Conservation (phyloP, 768 basidiomycete genomes). For the Leccinum aurantiacum region DNA sequence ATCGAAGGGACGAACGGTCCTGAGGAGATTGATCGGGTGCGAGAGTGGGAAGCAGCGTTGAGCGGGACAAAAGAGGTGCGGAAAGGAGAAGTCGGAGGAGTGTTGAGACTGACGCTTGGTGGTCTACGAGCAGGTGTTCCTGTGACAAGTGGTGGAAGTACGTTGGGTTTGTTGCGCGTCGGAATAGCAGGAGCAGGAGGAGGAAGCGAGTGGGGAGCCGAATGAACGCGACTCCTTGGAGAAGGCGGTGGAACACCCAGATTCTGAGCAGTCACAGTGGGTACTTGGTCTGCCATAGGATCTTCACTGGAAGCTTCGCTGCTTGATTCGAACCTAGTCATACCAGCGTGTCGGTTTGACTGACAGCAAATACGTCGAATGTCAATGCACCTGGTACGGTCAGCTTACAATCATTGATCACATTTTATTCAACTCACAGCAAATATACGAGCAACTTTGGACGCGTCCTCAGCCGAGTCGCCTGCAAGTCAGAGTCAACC, state of each 20-base stretch:
- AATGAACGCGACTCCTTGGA: conserved; percentile 28
- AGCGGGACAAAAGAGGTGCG: conserved; percentile 19
- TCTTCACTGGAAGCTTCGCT: too few species aligned
- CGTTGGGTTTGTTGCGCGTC: conserved; percentile 17
- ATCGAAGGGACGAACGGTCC: conserved; percentile 27
- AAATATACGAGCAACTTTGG: too few species aligned
- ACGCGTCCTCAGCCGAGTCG: too few species aligned
- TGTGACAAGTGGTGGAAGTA: conserved; percentile 24
- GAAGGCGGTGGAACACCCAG: conserved; percentile 16
- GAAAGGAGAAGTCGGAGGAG: conserved; percentile 35
- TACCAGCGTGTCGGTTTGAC: too few species aligned
- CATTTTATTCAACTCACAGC: too few species aligned
- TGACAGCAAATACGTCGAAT: too few species aligned
- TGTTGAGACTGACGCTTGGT: conserved; percentile 21
- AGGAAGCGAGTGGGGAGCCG: conserved; percentile 22
- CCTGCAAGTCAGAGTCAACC: too few species aligned
- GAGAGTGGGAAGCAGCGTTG: conserved; percentile 19
- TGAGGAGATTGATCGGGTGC: conserved; percentile 36
- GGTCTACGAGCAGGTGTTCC: conserved; percentile 31
- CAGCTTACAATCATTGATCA: too few species aligned
- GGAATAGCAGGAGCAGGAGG: conserved; percentile 24
- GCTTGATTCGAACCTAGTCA: too few species aligned
- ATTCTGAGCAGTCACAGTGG: not conserved
- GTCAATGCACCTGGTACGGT: too few species aligned
- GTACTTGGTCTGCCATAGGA: too few species aligned